These are phyloP conservation scores for Austropuccinia psidii DNA, from an alignment of 1,284 basidiomycete species.

Conservation along the genomic window DNA sequence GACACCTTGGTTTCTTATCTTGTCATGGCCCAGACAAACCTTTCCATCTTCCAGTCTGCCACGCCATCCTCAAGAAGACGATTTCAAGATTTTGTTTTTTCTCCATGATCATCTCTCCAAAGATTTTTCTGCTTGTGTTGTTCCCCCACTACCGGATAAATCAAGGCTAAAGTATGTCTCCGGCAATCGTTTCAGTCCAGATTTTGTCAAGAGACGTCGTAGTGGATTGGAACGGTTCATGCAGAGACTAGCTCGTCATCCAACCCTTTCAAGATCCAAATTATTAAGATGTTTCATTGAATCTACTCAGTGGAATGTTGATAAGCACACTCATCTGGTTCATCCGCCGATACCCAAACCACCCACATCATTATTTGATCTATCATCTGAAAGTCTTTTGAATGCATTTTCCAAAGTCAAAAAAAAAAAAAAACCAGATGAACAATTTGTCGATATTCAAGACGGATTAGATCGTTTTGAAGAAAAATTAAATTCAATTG, in stretches of 20 bases:
- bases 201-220: constrained; percentile 87
- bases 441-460: constrained; percentile 82
- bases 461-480: constrained; percentile 90
- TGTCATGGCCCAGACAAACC: constrained; percentile 76
- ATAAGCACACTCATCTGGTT: constrained; percentile 85
- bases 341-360: constrained; percentile 75
- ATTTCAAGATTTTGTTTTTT: constrained; percentile 96
- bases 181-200: constrained; percentile 89
- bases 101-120: constrained; percentile 76
- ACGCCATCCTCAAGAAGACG: constrained; percentile 70
- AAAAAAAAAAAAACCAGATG: constrained; percentile 96
- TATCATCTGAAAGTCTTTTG: constrained; percentile 85
- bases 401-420: constrained; percentile 90
- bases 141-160: constrained; percentile 92
- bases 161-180: constrained; percentile 97
- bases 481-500: constrained; percentile 71
- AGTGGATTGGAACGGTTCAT: constrained; percentile 93
- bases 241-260: constrained; percentile 80
- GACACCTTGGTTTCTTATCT: constrained; percentile 93
- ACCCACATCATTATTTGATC: constrained; percentile 74
- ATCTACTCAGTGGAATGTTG: constrained; percentile 97
- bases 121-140: constrained; percentile 92
- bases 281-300: constrained; percentile 86
- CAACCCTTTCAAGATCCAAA: constrained; percentile 83
- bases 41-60: constrained; percentile 66